Percentiles rank a stretch among this genome's conserved stretches.
These are phyloP conservation scores for Thelonectria discophora DNA, from an alignment of 2,329 filamentous ascomycete genomes.

Conservation along the genomic window DNA sequence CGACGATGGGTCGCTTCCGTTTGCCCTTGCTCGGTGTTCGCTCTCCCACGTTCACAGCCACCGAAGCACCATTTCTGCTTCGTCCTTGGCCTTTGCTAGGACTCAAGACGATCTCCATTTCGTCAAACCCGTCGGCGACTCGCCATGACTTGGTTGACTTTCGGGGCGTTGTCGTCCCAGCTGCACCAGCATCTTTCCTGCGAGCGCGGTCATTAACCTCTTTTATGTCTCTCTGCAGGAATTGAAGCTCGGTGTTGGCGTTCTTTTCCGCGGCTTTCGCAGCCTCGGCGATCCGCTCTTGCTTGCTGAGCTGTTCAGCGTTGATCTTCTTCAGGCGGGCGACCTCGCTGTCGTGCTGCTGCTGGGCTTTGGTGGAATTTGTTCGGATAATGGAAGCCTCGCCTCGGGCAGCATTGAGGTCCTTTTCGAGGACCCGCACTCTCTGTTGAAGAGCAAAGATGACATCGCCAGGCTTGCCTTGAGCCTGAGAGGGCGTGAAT, in stretches of 20 bases:
- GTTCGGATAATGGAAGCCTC: constrained; percentile 79
- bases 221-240: constrained; percentile 75
- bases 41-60: constrained; percentile 57
- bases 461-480: constrained; percentile 47
- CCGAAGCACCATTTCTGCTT: constrained; percentile 52
- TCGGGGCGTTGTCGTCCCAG: constrained; percentile 64
- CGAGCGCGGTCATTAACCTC: constrained; percentile 63
- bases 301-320: constrained; percentile 69
- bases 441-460: constrained; percentile 61
- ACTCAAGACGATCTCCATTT: constrained; percentile 65
- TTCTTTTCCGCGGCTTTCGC: constrained; percentile 72
- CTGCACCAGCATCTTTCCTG: constrained; percentile 52
- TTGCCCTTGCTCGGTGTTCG: constrained; percentile 74
- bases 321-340: constrained; percentile 69
- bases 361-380: constrained; percentile 69
- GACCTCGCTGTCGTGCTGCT: constrained; percentile 71
- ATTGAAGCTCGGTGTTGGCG: constrained; percentile 74
- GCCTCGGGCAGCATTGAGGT: constrained; percentile 71
- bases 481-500: constrained; percentile 40
- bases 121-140: constrained; percentile 80
- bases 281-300: constrained; percentile 70
- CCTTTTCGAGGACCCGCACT: constrained; percentile 61
- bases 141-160: constrained; percentile 64
- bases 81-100: constrained; percentile 60
- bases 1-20: constrained; percentile 70